A percentile compares a stretch with the other conserved stretches of the same genome.
Evolutionary conservation across 768 basidiomycete genomes (phyloP).

Genomic region (Royoungia palumana): DNA sequence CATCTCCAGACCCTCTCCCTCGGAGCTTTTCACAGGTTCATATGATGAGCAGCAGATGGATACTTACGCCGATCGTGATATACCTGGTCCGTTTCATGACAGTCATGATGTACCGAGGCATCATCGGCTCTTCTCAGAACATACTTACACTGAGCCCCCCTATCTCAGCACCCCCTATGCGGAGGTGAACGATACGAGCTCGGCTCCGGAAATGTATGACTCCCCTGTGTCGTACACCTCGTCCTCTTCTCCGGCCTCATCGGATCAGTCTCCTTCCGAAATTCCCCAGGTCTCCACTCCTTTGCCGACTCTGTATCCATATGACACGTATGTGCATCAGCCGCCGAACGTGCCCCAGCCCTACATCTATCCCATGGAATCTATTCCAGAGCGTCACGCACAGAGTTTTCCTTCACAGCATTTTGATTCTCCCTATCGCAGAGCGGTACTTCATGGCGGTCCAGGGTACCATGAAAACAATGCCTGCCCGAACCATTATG

Average conservation of each 20-base stretch:
- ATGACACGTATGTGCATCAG: conserved; percentile 3
- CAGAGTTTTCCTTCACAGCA: conserved; percentile 12
- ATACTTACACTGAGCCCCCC: conserved; percentile 4
- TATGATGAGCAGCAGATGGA: conserved; percentile 10
- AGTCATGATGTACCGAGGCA: conserved; percentile 16
- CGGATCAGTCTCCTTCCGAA: conserved; percentile 26
- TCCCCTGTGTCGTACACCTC: conserved; percentile 20
- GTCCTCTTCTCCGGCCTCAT: conserved; percentile 21
- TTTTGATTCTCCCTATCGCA: conserved; percentile 5
- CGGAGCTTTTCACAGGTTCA: conserved; percentile 8
- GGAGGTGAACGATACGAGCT: conserved; percentile 12
- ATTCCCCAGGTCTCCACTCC: conserved; percentile 2
- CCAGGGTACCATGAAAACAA: conserved; percentile 11
- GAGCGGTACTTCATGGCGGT: conserved; percentile 11
- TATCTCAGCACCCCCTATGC: conserved; percentile 11
- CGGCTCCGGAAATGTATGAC: conserved; percentile 19
- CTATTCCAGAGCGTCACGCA: conserved; percentile 10
- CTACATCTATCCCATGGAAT: conserved; percentile 11
- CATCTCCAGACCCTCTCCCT: conserved; percentile 7
- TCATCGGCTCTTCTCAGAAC: conserved; percentile 12
- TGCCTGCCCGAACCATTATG: conserved; percentile 15
- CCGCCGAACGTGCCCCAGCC: conserved; percentile 10
- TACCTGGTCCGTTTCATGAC: conserved; percentile 3
- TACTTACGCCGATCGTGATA: conserved; percentile 8
- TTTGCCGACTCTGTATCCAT: conserved; percentile 2